Evolutionary conservation across 169 alveolate genomes (phyloP), one percentile per base, ranked within the genome.

Genomic region (Babesia caballi): DNA sequence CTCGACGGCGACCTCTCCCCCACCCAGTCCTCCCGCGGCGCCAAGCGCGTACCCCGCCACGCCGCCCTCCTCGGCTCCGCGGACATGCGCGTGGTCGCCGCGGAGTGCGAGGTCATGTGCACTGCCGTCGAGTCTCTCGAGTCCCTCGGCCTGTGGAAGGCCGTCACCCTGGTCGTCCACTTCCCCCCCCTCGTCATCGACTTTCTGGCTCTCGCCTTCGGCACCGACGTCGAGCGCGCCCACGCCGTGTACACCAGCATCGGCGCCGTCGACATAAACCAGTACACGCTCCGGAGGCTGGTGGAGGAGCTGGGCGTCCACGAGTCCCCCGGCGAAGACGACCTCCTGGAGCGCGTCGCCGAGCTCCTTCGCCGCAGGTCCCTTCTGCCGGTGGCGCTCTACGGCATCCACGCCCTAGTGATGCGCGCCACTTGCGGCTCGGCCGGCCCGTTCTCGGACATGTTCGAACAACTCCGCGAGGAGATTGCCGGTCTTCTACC

Each of bases 171-270:
- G 53, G 73, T 59, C 2, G n/a, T 78, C 7, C 66, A 73, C 4
- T 60, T 57, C 25, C 82, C 76, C n/a, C 74, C 82, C 21, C 51
- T 78, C 21, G 73, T 78, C 7, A 27, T 66, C 8, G 86, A 61
- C 51, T 78, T 78, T 21, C 8, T 78, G 23, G 50, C 82, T n/a
- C 21, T 78, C 35, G 67, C 42, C n/a, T 58, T 78, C 51, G 42
- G 56, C 1, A 60, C 51, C 11, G 35, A 40, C 14, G 33, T 70
- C n/a, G 78, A 78, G 67, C 15, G 14, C 27, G 81, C 86, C 17
- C 57, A 57, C 32, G 50, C 42, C 19, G 41, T 68, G 23, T 67
- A 61, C 76, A 42, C 36, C 12, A 68, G 38, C 57, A 40, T 78
- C 21, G 50, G 35, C 36, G 23, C 60, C 9, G 41, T 69, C 42